These are phyloP conservation scores for Omphalea diandra DNA, from an alignment of 441 rosid species.

Conservation along the genomic window DNA sequence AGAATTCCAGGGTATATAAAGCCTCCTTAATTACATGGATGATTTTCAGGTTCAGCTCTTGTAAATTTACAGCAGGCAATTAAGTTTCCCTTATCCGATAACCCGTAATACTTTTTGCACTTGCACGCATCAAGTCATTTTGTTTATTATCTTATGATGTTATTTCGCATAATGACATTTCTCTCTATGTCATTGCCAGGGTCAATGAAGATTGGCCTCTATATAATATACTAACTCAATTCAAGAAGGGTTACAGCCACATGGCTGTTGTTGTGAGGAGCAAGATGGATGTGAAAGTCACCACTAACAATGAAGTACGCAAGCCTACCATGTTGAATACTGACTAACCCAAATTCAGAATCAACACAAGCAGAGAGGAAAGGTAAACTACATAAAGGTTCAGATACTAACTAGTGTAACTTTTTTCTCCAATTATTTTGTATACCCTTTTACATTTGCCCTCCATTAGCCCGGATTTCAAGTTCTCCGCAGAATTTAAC, in stretches of 20 bases:
- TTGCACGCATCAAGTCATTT: background rate
- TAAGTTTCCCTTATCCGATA: background rate
- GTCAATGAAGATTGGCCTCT: constrained; percentile 18
- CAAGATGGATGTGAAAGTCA: background rate
- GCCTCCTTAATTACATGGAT: too few species aligned
- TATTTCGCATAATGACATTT: background rate
- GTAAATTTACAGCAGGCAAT: background rate
- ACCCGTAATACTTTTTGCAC: too few species aligned
- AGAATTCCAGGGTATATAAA: constrained; percentile 13
- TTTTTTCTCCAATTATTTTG: background rate
- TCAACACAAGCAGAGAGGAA: constrained; percentile 7
- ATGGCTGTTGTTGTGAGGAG: constrained; percentile 20
- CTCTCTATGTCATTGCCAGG: constrained; percentile 4
- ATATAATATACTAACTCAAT: constrained; percentile 13
- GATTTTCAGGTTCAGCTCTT: background rate
- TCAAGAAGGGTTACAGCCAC: constrained; percentile 23
- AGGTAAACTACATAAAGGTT: constrained; percentile 1
- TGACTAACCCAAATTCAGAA: background rate
- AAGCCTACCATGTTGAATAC: constrained; percentile 2
- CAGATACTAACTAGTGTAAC: background rate
- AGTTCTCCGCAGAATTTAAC: background rate
- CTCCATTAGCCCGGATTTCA: background rate
- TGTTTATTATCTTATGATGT: background rate
- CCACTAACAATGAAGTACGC: background rate
- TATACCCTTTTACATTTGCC: background rate